Evolutionary conservation across 148 eudicot species (phyloP).

Genomic region (Arctostaphylos glauca): DNA sequence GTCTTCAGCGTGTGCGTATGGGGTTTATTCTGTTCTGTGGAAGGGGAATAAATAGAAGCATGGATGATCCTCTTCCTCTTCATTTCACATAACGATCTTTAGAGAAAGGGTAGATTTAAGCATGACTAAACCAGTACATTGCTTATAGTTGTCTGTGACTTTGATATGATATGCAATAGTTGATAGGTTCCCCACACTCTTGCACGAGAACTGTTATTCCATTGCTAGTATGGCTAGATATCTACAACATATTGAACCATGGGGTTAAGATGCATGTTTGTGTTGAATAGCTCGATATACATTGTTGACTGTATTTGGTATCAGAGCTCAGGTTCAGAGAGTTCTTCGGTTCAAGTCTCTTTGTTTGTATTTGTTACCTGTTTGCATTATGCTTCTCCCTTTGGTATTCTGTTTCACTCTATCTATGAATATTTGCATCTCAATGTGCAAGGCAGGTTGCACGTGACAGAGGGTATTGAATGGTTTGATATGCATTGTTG

Average conservation of each 20-base stretch:
- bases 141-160: not conserved
- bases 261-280: too few relatives aligned
- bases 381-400: too few relatives aligned
- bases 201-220: constrained; percentile 11
- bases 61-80: not conserved
- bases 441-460: too few relatives aligned
- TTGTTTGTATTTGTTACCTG: too few relatives aligned
- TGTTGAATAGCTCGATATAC: too few relatives aligned
- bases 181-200: not conserved
- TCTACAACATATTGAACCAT: not conserved
- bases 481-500: too few relatives aligned
- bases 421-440: too few relatives aligned
- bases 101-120: not conserved
- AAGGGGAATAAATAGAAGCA: not conserved
- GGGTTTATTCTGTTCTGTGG: not conserved
- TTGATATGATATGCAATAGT: not conserved
- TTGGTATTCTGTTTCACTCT: too few relatives aligned
- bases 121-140: not conserved
- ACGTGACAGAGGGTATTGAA: too few relatives aligned
- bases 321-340: too few relatives aligned
- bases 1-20: not conserved
- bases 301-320: too few relatives aligned
- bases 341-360: too few relatives aligned
- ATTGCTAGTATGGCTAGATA: not conserved
- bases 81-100: not conserved